Evolutionary conservation across 805 yeast genomes (phyloP).

Genomic region (Zygoascus flipseniorum): DNA sequence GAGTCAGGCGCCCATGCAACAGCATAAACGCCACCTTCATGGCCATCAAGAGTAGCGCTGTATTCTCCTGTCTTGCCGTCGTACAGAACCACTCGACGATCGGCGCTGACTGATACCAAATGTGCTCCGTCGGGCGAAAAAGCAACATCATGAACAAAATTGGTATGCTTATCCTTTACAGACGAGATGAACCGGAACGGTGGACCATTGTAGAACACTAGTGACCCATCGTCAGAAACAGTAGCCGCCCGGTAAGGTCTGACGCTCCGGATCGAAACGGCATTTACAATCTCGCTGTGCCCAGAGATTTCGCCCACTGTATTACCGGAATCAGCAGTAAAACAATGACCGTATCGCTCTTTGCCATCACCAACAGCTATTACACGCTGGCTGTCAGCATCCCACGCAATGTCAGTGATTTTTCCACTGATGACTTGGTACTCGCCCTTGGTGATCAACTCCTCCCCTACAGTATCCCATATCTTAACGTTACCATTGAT

Average conservation of each 20-base stretch:
- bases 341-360: constrained; percentile 85
- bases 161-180: constrained; percentile 64
- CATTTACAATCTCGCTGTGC: constrained; percentile 74
- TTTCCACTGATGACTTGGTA: constrained; percentile 73
- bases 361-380: constrained; percentile 95
- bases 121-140: constrained; percentile 74
- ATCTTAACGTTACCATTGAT: constrained; percentile 80
- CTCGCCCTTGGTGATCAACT: constrained; percentile 63
- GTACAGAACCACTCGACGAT: constrained; percentile 65
- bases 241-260: constrained; percentile 94
- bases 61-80: constrained; percentile 84
- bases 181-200: constrained; percentile 82
- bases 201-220: constrained; percentile 84
- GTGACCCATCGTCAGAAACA: constrained; percentile 78
- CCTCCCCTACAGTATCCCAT: constrained; percentile 63
- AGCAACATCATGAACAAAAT: constrained; percentile 70
- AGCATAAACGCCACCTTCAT: constrained; percentile 76
- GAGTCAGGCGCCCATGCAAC: constrained; percentile 60
- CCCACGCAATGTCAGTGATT: constrained; percentile 84
- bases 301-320: constrained; percentile 96
- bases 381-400: constrained; percentile 72
- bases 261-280: constrained; percentile 72
- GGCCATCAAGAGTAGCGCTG: constrained; percentile 39
- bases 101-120: constrained; percentile 78
- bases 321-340: constrained; percentile 91